Conservation (phyloP, 441 rosid genomes). For the Isatis lusitanica region DNA sequence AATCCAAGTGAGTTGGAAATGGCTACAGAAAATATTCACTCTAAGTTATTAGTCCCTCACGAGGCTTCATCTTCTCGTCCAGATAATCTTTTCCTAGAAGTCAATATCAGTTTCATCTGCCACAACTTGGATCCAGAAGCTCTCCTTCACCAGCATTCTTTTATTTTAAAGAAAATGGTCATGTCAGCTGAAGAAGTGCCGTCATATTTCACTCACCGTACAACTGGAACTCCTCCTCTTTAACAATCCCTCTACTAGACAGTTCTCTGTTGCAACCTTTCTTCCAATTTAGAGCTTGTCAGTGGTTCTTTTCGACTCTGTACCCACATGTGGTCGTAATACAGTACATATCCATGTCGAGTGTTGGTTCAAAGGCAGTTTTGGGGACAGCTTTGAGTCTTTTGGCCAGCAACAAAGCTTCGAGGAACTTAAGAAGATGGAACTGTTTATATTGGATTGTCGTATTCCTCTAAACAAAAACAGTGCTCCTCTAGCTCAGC, state of each 20-base stretch:
- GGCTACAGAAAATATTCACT: not conserved
- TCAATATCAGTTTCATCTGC: not conserved
- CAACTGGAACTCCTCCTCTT: not conserved
- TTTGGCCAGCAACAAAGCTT: not conserved
- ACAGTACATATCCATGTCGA: not conserved
- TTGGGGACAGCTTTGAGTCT: not conserved
- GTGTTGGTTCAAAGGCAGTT: not conserved
- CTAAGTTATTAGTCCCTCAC: not conserved
- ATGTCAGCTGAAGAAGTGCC: not conserved
- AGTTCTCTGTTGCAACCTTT: not conserved
- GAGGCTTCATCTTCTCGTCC: not conserved
- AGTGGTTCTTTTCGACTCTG: not conserved
- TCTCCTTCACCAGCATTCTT: not conserved
- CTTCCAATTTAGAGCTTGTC: not conserved
- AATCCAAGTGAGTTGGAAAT: too few species aligned
- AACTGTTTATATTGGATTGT: not conserved
- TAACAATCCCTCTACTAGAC: not conserved
- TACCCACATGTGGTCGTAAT: not conserved
- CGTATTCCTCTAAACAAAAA: not conserved
- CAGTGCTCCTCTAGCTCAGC: not conserved
- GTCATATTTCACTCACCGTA: not conserved
- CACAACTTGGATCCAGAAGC: not conserved
- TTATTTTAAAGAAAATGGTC: not conserved
- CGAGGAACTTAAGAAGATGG: fast-evolving
- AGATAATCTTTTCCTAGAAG: not conserved